These are phyloP conservation scores for Boletus rubropictus DNA, from an alignment of 768 basidiomycete species.

Conservation along the genomic window DNA sequence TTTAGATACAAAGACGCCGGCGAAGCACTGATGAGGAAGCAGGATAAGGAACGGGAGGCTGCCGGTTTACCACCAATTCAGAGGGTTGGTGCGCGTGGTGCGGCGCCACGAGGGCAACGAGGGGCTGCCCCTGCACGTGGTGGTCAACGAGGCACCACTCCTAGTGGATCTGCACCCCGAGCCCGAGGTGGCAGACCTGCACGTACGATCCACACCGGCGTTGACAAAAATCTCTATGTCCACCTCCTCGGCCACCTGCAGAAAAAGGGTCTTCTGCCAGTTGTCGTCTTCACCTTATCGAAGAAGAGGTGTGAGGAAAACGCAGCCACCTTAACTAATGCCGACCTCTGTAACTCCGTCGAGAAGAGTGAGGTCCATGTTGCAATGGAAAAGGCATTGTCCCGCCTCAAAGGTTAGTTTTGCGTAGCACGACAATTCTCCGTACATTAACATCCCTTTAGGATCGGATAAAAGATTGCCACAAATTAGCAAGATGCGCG, in stretches of 20 bases:
- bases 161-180: constrained; percentile 30
- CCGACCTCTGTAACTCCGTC: constrained; percentile 79
- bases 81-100: constrained; percentile 75
- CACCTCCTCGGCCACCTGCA: constrained; percentile 82
- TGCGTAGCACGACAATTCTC: background rate
- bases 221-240: constrained; percentile 90
- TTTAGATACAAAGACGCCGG: constrained; percentile 83
- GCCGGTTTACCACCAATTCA: constrained; percentile 86
- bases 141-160: constrained; percentile 45
- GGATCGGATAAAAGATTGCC: constrained; percentile 90
- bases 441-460: constrained; percentile 28
- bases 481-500: constrained; percentile 86
- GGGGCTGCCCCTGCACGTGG: constrained; percentile 49
- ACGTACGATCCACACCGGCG: constrained; percentile 57
- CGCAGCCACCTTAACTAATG: constrained; percentile 80
- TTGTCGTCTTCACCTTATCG: constrained; percentile 94
- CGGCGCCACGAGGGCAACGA: constrained; percentile 44
- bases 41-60: constrained; percentile 97
- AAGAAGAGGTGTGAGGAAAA: constrained; percentile 98
- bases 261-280: constrained; percentile 83
- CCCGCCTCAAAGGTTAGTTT: constrained; percentile 75
- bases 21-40: constrained; percentile 85
- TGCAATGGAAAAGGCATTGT: constrained; percentile 86
- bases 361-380: constrained; percentile 98
- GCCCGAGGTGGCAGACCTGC: constrained; percentile 43